Base-by-base conservation (phyloP, 768 basidiomycete species). In the Cystofilobasidium ferigula region DNA sequence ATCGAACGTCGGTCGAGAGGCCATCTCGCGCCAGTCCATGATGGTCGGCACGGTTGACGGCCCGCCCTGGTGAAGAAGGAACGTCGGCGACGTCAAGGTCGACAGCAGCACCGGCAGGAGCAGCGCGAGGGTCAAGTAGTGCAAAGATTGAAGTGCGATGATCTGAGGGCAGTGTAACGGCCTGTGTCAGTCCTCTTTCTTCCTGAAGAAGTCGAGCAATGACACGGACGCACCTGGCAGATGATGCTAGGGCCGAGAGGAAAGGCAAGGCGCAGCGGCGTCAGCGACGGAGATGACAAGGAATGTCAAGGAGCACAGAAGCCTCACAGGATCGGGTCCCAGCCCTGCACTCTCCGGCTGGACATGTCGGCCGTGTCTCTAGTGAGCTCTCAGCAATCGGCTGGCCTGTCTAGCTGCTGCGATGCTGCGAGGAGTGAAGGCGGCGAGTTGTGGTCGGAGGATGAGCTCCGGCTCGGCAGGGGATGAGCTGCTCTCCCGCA, bases 1-100 rank as follows among this genome's bases (percentile, higher is more conserved):
- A 35, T 28, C 32, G 35, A 26, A 87, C 83, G 91, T 92, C 4
- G 88, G 84, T 60, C 82, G 78, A 5, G 90, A 88, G 0, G 92
- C 87, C 84, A 99, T 86, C 76, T 97, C 88, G 54, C 91, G 82
- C 95, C 95, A 99, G 77, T 98, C 93, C 85, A 99, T 90, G 42
- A 98, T 79, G 86, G 91, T 89, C 3, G 86, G 87, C 53, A 77
- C 73, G 51, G 73, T 76, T 14, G 73, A 68, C 10, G 75, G 66
- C 18, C 77, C 77, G 30, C 77, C 77, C 67, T 76, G 71, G 62
- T 73, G 71, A 1, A 62, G 24, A 22, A 77, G 71, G 18, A 72
- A 74, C 43, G 70, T 69, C 40, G 77, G 71, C 10, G 76, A 74
- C 24, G 74, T 74, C 3, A 73, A 70, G 43, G 75, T 72, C 5